Base-by-base conservation (phyloP, 352 stramenopile species). In the Phytophthora tubulina region DNA sequence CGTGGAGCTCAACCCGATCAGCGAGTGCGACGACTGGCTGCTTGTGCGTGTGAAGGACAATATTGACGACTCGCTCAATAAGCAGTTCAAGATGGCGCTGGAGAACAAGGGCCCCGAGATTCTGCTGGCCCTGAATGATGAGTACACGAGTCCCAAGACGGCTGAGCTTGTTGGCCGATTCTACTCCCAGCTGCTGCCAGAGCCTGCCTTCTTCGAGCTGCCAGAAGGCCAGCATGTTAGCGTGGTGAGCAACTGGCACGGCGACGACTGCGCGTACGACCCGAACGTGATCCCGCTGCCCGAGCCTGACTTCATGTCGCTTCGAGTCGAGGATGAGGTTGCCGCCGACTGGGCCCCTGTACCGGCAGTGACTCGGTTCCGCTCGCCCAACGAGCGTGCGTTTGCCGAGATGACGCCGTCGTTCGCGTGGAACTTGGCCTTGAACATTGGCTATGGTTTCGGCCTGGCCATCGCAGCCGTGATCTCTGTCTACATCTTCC, bases 11-110 rank as follows among this genome's bases (percentile, higher is more conserved):
- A 92, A 92, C 33, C 84, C 86, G 21, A 50, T 95, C 21, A 71
- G 60, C 7, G 88, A 96, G 67, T 91, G 82, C 64, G 78, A 93
- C 52, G 85, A 96, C 68, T 96, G 86, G 85, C 73, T 94, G n/a
- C 78, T 94, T 3, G 75, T 94, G 32, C 84, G 84, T 35, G 65
- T 94, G 21, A 82, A 61, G 39, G 88, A 95, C 63, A 80, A 82
- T 33, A 73, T 82, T n/a, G 77, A 81, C 33, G 49, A 72, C n/a
- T 50, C 62, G 7, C 76, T 83, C 9, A 67, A 72, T 39, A 41
- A 57, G 49, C 65, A 77, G 54, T 83, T 83, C 51, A 71, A 78
- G 36, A 65, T 67, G 50, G 73, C 84, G 27, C 73, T 96, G 2
- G 70, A 80, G 38, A 82, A 88, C 33, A 70, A 71, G 33, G 86